Conservation (phyloP, 495 filamentous ascomycete genomes). For the Chaetomium cochliodes region DNA sequence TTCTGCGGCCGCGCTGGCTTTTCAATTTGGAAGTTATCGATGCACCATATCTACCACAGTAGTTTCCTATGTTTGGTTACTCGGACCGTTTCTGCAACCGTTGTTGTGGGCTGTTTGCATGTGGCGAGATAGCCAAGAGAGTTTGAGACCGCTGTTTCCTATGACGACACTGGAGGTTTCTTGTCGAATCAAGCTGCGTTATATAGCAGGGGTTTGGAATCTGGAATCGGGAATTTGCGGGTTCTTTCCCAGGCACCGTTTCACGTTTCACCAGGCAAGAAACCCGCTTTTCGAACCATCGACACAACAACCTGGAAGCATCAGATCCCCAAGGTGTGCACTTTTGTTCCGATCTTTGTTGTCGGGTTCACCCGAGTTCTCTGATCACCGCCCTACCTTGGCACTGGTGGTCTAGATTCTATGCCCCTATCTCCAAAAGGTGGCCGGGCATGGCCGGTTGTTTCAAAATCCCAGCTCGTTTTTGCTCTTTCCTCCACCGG, state of each 20-base stretch:
- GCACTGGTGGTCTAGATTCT: not conserved
- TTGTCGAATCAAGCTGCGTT: not conserved
- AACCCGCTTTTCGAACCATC: too few species aligned
- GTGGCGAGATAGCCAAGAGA: not conserved
- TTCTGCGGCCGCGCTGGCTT: too few species aligned
- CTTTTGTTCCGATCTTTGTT: too few species aligned
- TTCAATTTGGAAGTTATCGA: too few species aligned
- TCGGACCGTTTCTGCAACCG: too few species aligned
- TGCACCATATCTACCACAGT: too few species aligned
- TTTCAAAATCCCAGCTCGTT: not conserved
- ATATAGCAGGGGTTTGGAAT: not conserved
- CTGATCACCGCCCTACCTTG: not conserved
- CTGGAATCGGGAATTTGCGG: not conserved
- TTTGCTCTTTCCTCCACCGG: conserved; percentile 1
- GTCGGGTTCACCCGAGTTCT: too few species aligned
- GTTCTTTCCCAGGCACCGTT: not conserved
- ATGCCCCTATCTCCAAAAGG: not conserved
- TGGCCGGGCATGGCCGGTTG: not conserved
- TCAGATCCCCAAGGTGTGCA: too few species aligned
- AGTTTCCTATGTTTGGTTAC: too few species aligned
- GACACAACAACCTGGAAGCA: too few species aligned
- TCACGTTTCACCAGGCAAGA: too few species aligned
- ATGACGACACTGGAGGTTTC: conserved; percentile 6
- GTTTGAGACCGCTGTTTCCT: not conserved
- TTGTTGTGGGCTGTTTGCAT: not conserved